Percentiles rank a stretch among this genome's conserved stretches.
phyloP scores from a whole-genome alignment of 768 basidiomycete species.

The Hericium alpestre region DNA sequence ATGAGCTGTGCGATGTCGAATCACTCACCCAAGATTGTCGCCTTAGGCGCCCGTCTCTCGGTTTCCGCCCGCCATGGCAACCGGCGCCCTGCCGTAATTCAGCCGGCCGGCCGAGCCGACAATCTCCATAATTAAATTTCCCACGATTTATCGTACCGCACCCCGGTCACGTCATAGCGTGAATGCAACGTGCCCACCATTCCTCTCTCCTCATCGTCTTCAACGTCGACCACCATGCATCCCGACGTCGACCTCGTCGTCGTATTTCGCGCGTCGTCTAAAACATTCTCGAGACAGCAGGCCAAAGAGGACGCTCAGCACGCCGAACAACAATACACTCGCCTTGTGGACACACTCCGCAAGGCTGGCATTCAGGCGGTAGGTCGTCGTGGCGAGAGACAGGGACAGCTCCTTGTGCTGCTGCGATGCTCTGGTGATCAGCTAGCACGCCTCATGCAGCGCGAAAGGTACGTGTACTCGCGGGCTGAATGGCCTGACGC shows the following conservation, averaged over 20 bases:
- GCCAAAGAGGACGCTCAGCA: constrained; percentile 50
- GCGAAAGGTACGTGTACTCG: constrained; percentile 51
- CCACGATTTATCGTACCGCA: not conserved
- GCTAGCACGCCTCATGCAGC: constrained; percentile 53
- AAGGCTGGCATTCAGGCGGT: constrained; percentile 59
- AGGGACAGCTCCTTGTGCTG: constrained; percentile 69
- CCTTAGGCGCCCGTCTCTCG: not conserved
- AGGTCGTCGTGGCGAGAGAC: constrained; percentile 63
- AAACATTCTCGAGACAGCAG: constrained; percentile 48
- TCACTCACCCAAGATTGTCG: not conserved
- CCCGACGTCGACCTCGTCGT: constrained; percentile 67
- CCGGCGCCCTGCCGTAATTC: not conserved
- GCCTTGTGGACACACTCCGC: constrained; percentile 50
- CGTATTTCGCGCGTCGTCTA: constrained; percentile 49
- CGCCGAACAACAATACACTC: constrained; percentile 59
- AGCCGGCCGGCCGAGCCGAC: not conserved
- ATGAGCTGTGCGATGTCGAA: not conserved
- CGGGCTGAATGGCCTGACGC: no score
- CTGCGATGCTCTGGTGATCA: constrained; percentile 57
- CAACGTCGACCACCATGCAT: constrained; percentile 20
- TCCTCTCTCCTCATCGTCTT: not conserved
- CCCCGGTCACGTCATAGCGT: not conserved
- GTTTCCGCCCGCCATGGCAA: not conserved
- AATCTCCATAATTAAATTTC: not conserved
- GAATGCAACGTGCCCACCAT: not conserved